Conservation (phyloP, 2,329 filamentous ascomycete genomes). For the Xylariaceae sp. region DNA sequence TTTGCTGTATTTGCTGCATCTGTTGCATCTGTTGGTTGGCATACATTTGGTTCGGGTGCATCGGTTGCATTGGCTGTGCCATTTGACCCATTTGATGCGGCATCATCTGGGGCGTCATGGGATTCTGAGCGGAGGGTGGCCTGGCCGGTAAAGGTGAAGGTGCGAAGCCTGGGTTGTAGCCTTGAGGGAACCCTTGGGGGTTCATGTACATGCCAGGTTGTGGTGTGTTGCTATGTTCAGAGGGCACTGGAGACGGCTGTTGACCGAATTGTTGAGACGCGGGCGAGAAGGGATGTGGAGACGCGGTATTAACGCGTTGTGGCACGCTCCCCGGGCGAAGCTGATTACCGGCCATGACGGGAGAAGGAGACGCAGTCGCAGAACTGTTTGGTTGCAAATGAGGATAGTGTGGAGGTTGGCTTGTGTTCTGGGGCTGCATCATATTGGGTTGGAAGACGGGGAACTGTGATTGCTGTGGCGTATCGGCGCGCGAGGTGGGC, state of each 20-base stretch:
- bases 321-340: slow-evolving; percentile 65
- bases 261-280: slow-evolving; percentile 66
- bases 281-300: slow-evolving; percentile 85
- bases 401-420: slow-evolving; percentile 67
- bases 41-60: slow-evolving; percentile 37
- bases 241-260: slow-evolving; percentile 71
- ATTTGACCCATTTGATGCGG: slow-evolving; percentile 43
- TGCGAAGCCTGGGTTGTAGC: slow-evolving; percentile 56
- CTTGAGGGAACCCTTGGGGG: slow-evolving; percentile 51
- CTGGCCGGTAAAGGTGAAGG: slow-evolving; percentile 53
- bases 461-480: slow-evolving; percentile 74
- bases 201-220: slow-evolving; percentile 69
- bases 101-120: slow-evolving; percentile 54
- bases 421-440: slow-evolving; percentile 58
- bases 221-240: slow-evolving; percentile 70
- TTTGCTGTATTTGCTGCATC: slow-evolving; percentile 43
- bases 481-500: slow-evolving; percentile 84
- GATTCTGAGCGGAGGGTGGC: slow-evolving; percentile 52
- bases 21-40: slow-evolving; percentile 36
- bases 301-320: slow-evolving; percentile 83
- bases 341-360: slow-evolving; percentile 77
- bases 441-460: slow-evolving; percentile 64
- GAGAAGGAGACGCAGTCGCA: slow-evolving; percentile 83
- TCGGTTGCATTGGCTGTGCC: slow-evolving; percentile 36
- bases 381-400: slow-evolving; percentile 80